phyloP scores from a whole-genome alignment of 192 early-diverging fungal genomes.

The Gorgonomyces haynaldii region DNA sequence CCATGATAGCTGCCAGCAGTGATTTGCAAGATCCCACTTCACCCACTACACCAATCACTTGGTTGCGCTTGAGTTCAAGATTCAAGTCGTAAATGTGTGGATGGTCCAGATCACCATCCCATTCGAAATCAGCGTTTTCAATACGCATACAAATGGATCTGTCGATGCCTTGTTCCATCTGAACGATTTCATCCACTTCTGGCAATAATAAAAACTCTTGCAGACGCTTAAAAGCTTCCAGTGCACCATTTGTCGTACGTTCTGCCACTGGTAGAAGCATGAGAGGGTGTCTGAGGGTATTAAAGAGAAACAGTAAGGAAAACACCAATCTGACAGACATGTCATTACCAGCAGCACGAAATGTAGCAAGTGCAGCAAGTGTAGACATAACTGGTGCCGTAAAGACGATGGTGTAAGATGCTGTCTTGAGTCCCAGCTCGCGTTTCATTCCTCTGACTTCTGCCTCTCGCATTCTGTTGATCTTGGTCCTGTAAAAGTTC shows the following conservation, averaged over 20 bases:
- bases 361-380: constrained; percentile 23
- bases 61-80: constrained; percentile 34
- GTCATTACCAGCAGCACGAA: constrained; percentile 4
- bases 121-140: constrained; percentile 26
- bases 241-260: constrained; percentile 36
- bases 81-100: constrained; percentile 33
- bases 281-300: constrained; percentile 60
- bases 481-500: constrained; percentile 40
- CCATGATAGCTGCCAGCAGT: constrained; percentile 59
- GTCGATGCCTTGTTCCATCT: not conserved
- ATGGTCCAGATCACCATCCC: constrained; percentile 41
- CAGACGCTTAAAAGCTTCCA: constrained; percentile 40
- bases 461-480: constrained; percentile 31
- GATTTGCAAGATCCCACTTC: constrained; percentile 60
- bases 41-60: constrained; percentile 57
- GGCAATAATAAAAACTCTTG: constrained; percentile 47
- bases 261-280: constrained; percentile 54
- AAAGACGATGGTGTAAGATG: constrained; percentile 51
- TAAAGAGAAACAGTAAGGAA: constrained; percentile 53
- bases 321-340: constrained; percentile 36
- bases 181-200: constrained; percentile 34
- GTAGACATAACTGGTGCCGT: constrained; percentile 45
- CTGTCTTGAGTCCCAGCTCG: constrained; percentile 42
- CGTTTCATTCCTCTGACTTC: constrained; percentile 41
- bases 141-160: constrained; percentile 29